Evolutionary conservation across 2,329 filamentous ascomycete genomes (phyloP).

Genomic region (Paecilomyces formosus): DNA sequence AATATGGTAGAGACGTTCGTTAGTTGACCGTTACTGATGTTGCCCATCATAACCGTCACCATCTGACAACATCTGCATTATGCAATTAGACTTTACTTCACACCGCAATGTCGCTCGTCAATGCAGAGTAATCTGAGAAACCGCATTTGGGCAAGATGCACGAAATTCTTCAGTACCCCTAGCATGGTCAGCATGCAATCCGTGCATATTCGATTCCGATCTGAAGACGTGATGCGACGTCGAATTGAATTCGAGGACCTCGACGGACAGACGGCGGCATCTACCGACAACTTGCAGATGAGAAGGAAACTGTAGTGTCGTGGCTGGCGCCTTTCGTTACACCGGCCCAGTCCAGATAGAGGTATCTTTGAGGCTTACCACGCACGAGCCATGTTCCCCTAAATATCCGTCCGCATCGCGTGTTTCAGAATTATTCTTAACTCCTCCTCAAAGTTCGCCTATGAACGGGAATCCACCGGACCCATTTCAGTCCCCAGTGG

Average conservation of each 20-base stretch:
- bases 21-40: neutral
- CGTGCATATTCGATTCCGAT: neutral
- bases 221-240: neutral
- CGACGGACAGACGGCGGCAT: neutral
- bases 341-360: neutral
- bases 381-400: neutral
- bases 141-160: neutral
- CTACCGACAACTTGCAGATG: neutral
- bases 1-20: neutral
- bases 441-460: neutral
- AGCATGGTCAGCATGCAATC: neutral
- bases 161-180: neutral
- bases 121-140: neutral
- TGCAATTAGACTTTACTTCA: neutral
- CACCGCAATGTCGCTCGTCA: neutral
- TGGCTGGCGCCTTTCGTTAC: neutral
- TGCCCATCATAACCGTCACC: neutral
- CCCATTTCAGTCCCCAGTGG: neutral
- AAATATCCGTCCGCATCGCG: neutral
- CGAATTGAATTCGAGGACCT: neutral
- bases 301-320: neutral
- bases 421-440: neutral
- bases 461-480: neutral
- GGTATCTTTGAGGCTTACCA: neutral
- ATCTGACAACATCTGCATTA: neutral